Base-by-base conservation (phyloP, 306 rosid genomes). In the Elaeagnus macrophylla region DNA sequence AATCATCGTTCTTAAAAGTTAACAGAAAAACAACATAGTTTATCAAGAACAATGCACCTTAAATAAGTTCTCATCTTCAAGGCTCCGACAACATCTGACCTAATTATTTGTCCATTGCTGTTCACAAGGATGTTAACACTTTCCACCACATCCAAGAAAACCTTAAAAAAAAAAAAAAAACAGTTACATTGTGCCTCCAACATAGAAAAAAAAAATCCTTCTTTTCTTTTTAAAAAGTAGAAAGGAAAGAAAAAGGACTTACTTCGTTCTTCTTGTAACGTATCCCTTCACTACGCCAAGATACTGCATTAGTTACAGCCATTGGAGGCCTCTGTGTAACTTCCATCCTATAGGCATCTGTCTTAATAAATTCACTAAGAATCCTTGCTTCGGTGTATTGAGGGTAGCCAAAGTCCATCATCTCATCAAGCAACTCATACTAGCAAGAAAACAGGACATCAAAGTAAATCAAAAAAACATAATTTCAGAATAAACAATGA, bases 61-160 rank as follows among this genome's bases (percentile, higher is more conserved):
- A 93, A 82, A 76, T 87, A 87, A 69, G 99, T 82, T 75, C 99
- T 82, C 99, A 93, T 93, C 83, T 87, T 93, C 84, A 93, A 57
- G 7, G 96, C 99, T 19, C 99, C 99, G 68, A 93, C 96, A 62
- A 93, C 99, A 54, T 93, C 99, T 47, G 99, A 93, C 75, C 96
- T 82, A 69, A 93, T 76, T 78, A 87, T 87, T 77, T 93, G 96
- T 42, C 99, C 99, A 64, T 87, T 93, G 83, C 94, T 93, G 82
- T 87, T 93, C 72, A 93, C 99, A 49, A 93, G 95, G 63, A 87
- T 93, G 74, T 93, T 93, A 69, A 93, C 99, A 62, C 93, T 93
- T 83, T 93, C 99, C 71, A 93, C 99, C 77, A 93, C 99, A 84
- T 93, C 99, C 86, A 93, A 75, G 81, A 93, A 93, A 64, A 93